phyloP scores from a whole-genome alignment of 108 stramenopile species.

The Epipyxis sp. region DNA sequence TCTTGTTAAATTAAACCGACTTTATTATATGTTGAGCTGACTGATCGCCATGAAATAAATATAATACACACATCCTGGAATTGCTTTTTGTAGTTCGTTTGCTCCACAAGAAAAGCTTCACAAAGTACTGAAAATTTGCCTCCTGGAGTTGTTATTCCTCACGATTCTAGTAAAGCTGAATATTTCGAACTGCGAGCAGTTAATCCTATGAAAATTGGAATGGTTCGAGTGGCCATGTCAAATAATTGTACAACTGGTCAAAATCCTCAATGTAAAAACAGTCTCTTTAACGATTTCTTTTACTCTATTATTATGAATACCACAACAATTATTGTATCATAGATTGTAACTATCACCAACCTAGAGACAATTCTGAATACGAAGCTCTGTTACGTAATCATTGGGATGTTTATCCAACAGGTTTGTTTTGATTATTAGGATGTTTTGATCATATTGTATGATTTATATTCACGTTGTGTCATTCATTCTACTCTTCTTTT shows the following conservation, averaged over 20 bases:
- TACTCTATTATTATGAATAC: not conserved
- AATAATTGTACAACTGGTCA: slow-evolving; percentile 72
- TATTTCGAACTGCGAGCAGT: slow-evolving; percentile 15
- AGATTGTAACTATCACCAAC: not conserved
- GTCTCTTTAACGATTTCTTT: not conserved
- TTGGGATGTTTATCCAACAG: slow-evolving; percentile 68
- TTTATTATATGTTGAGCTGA: no score
- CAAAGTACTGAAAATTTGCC: slow-evolving; percentile 43
- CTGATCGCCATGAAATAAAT: no score
- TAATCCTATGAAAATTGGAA: slow-evolving; percentile 37
- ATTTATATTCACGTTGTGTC: not conserved
- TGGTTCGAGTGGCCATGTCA: slow-evolving; percentile 70
- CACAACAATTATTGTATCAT: not conserved
- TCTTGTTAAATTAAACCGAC: no score
- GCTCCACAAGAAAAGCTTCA: slow-evolving; percentile 35
- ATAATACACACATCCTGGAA: no score
- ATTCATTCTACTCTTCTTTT: not conserved
- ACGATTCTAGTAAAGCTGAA: slow-evolving; percentile 38
- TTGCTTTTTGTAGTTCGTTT: slow-evolving; percentile 61
- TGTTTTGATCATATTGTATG: not conserved
- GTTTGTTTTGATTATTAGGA: slow-evolving; percentile 2
- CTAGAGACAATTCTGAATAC: slow-evolving; percentile 58
- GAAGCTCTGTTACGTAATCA: slow-evolving; percentile 59
- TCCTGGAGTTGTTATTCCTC: slow-evolving; percentile 32
- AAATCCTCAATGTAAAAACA: slow-evolving; percentile 40